Base-by-base conservation (phyloP, 441 rosid genomes). In the Bocquillonia castaneifolia region DNA sequence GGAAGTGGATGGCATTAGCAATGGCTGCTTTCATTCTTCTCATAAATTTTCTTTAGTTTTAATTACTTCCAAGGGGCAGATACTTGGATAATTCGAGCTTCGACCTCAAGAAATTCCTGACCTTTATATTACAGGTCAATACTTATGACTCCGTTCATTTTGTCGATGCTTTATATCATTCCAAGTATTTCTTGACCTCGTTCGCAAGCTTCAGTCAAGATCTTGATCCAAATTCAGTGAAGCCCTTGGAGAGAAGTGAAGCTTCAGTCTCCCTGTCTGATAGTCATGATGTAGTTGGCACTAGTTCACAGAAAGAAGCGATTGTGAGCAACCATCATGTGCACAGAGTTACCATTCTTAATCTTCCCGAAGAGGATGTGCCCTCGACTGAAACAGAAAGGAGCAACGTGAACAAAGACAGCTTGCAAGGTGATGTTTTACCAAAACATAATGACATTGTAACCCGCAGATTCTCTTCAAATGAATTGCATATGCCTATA, bases 321-420 rank as follows among this genome's bases (percentile, higher is more conserved):
- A 69, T 77, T 45, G 59, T 39, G 37, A 68, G 66, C 56, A 72
- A 74, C 64, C 73, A 74, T 72, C 81, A 82, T 59, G 76, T 80
- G 62, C 98, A 92, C 83, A 86, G 78, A 83, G 90, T 92, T 72
- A 95, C 98, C 2, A 81, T 92, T 74, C 96, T 92, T 73, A 92
- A 92, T 85, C 89, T 79, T 72, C 98, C 98, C 29, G 91, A 84
- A 78, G 93, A 72, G 73, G 77, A 55, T 34, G 76, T 59, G 32
- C 74, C 82, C 23, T 59, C 62, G 20, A 71, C 63, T 64, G 79
- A 80, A 51, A 55, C 74, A 69, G 78, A 80, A 66, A 54, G 66
- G 45, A 74, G 79, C 70, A 54, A 51, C 69, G 66, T 34, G 57
- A 78, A 50, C 39, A 81, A 82, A 68, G 72, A 70, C 71, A 61